phyloP scores from a whole-genome alignment of 2,329 filamentous ascomycete genomes.

The Colletotrichum sp. region DNA sequence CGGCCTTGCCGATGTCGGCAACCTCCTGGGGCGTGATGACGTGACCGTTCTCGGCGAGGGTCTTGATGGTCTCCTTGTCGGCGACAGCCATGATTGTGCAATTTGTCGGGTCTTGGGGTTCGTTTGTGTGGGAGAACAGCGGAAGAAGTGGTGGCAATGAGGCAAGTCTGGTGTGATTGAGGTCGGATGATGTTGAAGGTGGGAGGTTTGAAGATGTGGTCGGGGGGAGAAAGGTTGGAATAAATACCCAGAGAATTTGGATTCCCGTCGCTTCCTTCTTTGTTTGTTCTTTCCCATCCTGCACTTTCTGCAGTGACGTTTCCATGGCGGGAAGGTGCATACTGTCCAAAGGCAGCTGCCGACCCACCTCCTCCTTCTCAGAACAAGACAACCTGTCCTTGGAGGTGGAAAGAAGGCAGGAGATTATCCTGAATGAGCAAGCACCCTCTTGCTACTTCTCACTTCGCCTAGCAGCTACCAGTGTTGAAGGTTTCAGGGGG shows the following conservation, averaged over 20 bases:
- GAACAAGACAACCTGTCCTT: no score
- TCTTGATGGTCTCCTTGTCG: neutral
- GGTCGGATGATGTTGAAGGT: neutral
- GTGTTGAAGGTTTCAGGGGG: no score
- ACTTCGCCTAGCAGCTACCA: no score
- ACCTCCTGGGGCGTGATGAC: neutral
- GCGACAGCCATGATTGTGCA: neutral
- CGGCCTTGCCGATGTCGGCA: neutral
- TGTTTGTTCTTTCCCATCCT: neutral
- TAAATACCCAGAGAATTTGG: neutral
- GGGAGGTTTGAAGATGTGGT: neutral
- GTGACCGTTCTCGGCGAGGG: neutral
- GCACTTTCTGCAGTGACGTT: neutral
- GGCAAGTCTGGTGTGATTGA: neutral
- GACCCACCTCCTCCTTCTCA: neutral
- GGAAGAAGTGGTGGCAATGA: neutral
- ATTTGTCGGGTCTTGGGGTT: fast-evolving
- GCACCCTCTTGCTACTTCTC: no score
- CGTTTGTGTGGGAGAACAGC: neutral
- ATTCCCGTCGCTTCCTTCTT: neutral
- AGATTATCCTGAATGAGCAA: fast-evolving
- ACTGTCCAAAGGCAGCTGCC: neutral
- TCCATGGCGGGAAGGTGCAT: neutral
- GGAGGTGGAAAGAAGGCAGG: neutral
- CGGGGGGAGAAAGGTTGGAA: neutral